Evolutionary conservation across 1,284 basidiomycete species (phyloP).

Genomic region (Veloboletus limbatus): DNA sequence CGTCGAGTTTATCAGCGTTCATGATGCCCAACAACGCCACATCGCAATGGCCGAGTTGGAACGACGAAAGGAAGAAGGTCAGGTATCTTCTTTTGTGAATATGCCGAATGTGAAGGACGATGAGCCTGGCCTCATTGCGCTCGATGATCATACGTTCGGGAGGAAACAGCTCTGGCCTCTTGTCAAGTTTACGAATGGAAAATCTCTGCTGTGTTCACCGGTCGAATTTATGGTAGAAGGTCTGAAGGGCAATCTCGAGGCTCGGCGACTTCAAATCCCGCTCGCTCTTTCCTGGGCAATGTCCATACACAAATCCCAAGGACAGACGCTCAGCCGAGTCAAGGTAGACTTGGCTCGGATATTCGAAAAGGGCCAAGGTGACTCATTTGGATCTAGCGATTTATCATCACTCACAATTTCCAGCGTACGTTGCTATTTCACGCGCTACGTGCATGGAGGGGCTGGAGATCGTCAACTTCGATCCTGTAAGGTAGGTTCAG

Average conservation of each 20-base stretch:
- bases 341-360: constrained; percentile 63
- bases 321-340: constrained; percentile 77
- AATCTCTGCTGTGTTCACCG: constrained; percentile 45
- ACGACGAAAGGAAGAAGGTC: constrained; percentile 16
- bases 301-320: constrained; percentile 86
- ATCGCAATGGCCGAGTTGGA: constrained; percentile 38
- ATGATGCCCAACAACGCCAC: constrained; percentile 44
- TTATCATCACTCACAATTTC: not conserved
- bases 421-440: constrained; percentile 90
- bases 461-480: constrained; percentile 84
- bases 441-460: constrained; percentile 86
- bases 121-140: constrained; percentile 21
- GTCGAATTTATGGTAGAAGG: constrained; percentile 54
- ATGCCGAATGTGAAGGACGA: constrained; percentile 11
- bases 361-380: constrained; percentile 83
- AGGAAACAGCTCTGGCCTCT: constrained; percentile 48
- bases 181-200: constrained; percentile 49
- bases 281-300: constrained; percentile 80
- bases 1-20: constrained; percentile 52
- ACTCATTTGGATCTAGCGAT: not conserved
- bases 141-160: constrained; percentile 23
- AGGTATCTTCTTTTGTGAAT: constrained; percentile 4
- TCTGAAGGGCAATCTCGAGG: constrained; percentile 49
- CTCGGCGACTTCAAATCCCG: constrained; percentile 57
- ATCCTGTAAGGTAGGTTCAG: constrained; percentile 60